These are phyloP conservation scores for Penicillium sp. DNA, from an alignment of 2,329 filamentous ascomycete genomes.

Conservation along the genomic window DNA sequence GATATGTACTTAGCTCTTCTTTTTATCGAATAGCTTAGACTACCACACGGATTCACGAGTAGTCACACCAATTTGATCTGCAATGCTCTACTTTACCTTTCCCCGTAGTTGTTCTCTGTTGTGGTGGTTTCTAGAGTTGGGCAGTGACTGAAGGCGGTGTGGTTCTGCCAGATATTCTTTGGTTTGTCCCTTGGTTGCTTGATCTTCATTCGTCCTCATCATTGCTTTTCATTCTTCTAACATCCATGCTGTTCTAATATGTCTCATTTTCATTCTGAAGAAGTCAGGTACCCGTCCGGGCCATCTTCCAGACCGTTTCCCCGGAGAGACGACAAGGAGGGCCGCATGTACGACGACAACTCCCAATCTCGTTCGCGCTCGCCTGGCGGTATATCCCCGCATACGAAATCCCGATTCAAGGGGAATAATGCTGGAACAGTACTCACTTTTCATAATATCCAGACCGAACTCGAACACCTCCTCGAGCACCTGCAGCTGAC, in stretches of 20 bases:
- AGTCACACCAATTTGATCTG: not conserved
- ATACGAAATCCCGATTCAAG: conserved; percentile 28
- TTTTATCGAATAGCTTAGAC: not conserved
- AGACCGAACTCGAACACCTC: conserved; percentile 45
- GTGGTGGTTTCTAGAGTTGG: not conserved
- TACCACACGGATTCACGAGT: not conserved
- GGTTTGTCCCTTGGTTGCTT: not conserved
- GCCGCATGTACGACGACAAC: conserved; percentile 53
- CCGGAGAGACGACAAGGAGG: conserved; percentile 44
- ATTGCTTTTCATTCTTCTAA: conserved; percentile 5
- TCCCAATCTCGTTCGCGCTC: conserved; percentile 47
- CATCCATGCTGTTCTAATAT: conserved; percentile 28
- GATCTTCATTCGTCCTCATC: conserved; percentile 5
- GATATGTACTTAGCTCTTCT: not conserved
- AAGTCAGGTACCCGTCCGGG: conserved; percentile 32
- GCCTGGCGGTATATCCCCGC: conserved; percentile 52
- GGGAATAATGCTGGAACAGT: conserved; percentile 6
- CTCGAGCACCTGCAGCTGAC: conserved; percentile 42
- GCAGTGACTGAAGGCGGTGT: conserved; percentile 21
- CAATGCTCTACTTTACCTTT: not conserved
- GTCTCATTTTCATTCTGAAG: conserved; percentile 35
- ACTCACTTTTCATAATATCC: conserved; percentile 44
- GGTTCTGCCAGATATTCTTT: conserved; percentile 22
- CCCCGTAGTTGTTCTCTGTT: not conserved
- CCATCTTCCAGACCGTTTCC: conserved; percentile 31